Base-by-base conservation (phyloP, 345 rosid species). In the Lepidium sativum region DNA sequence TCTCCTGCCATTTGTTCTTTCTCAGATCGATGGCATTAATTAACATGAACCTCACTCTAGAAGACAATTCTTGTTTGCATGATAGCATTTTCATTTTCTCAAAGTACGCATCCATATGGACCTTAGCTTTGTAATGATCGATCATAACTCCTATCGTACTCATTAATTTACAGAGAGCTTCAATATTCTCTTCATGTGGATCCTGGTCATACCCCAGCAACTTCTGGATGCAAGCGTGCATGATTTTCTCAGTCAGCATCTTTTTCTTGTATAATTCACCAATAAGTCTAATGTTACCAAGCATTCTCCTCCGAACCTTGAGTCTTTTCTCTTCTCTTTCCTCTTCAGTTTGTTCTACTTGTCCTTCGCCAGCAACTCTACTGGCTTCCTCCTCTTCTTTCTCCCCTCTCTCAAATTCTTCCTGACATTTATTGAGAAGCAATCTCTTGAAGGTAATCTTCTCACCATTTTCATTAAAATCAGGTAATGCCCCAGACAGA, bases 361-460 rank as follows among this genome's bases (percentile, higher is more conserved):
- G 91, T 25, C 98, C 97, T 60, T 88, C 97, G 68, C 84, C 91
- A 32, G 86, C 88, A 47, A 48, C 84, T 83, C 86, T 84, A 75
- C 90, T 73, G 33, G 96, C 98, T 84, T 89, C 96, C 80, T 92
- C 92, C 70, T 91, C 91, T 63, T 95, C 97, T 60, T 82, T 81
- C 71, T 83, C 92, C 41, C 95, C 97, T 63, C 92, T 84, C 78
- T 94, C 99, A 77, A 94, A 94, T 68, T 91, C 99, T 75, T 85
- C 96, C 80, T 94, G 96, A 63, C 99, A 95, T 81, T 95, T 88
- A 56, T 88, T 88, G 65, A 95, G 77, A 51, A 95, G 95, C 75
- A 88, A 55, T 70, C 97, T 85, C 77, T 75, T 91, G 71, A 91
- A 95, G 69, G 91, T 91, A 23, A 85, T 83, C 75, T 78, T 95